Conservation (phyloP, 352 stramenopile genomes). For the Albugo laibachii region DNA sequence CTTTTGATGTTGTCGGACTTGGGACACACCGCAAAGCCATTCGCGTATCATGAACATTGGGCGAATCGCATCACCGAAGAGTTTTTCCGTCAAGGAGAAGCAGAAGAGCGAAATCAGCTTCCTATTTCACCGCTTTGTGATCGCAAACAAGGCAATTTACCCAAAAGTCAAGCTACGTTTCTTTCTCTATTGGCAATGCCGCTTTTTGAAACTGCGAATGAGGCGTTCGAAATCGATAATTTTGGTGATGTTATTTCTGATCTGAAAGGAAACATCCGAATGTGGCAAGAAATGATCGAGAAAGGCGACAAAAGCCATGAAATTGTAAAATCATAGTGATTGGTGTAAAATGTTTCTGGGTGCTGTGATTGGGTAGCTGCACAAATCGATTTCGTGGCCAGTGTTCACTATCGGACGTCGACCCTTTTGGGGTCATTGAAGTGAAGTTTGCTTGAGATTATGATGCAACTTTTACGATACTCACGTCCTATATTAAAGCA, state of each 20-base stretch:
- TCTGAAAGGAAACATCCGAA: constrained; percentile 23
- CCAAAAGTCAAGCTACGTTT: constrained; percentile 52
- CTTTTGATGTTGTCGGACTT: constrained; percentile 64
- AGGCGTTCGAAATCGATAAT: constrained; percentile 20
- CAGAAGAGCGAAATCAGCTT: constrained; percentile 28
- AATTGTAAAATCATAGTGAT: too few relatives aligned
- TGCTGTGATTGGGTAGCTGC: too few relatives aligned
- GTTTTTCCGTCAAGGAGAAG: constrained; percentile 48
- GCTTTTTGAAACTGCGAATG: constrained; percentile 24
- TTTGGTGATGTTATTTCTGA: constrained; percentile 27
- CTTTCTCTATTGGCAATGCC: constrained; percentile 53
- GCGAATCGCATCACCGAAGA: constrained; percentile 38
- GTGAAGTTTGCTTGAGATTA: too few relatives aligned
- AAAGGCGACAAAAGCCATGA: background rate
- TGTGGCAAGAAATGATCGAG: constrained; percentile 25
- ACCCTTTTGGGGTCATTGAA: too few relatives aligned
- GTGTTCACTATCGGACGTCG: too few relatives aligned
- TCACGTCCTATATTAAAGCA: background rate
- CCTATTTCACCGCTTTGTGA: constrained; percentile 46
- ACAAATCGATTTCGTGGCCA: too few relatives aligned
- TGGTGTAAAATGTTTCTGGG: too few relatives aligned
- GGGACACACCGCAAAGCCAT: constrained; percentile 41
- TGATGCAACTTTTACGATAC: background rate
- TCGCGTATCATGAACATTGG: constrained; percentile 31
- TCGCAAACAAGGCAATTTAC: constrained; percentile 23